A percentile compares a stretch with the other conserved stretches of the same genome.
Conservation (phyloP, 306 rosid species). For the Corylus americana region DNA sequence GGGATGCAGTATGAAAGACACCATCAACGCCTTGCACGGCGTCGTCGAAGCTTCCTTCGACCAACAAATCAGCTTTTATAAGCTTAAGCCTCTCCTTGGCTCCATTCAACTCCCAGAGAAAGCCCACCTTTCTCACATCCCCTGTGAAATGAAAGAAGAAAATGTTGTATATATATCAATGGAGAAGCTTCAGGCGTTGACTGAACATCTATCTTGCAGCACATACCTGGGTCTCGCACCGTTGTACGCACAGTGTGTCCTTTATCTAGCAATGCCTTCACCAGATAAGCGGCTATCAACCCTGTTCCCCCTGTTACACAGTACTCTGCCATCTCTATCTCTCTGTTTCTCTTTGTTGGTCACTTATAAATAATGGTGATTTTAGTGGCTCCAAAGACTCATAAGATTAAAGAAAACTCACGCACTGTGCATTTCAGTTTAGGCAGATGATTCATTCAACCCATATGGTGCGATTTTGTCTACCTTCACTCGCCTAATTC, state of each 20-base stretch:
- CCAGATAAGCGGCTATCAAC: slow-evolving; percentile 67
- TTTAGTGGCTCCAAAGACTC: neutral
- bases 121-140: slow-evolving; percentile 61
- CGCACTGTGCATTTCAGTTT: neutral
- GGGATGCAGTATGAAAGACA: slow-evolving; percentile 85
- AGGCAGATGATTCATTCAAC: slow-evolving; percentile 29
- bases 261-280: slow-evolving; percentile 63
- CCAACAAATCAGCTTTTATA: slow-evolving; percentile 58
- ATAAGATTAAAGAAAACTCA: neutral
- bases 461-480: neutral
- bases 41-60: slow-evolving; percentile 74
- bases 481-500: too few relatives aligned
- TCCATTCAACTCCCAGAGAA: slow-evolving; percentile 55
- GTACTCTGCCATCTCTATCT: slow-evolving; percentile 57
- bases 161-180: neutral
- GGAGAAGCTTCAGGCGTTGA: neutral
- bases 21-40: slow-evolving; percentile 71
- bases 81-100: slow-evolving; percentile 68
- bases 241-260: slow-evolving; percentile 72
- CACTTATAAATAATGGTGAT: neutral
- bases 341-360: neutral
- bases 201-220: neutral
- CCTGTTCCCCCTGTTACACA: slow-evolving; percentile 89
- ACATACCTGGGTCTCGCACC: slow-evolving; percentile 70
- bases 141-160: slow-evolving; percentile 17